Evolutionary conservation across 768 basidiomycete genomes (phyloP), one percentile per base, ranked within the genome.

Genomic region (Plicaturopsis crispa): DNA sequence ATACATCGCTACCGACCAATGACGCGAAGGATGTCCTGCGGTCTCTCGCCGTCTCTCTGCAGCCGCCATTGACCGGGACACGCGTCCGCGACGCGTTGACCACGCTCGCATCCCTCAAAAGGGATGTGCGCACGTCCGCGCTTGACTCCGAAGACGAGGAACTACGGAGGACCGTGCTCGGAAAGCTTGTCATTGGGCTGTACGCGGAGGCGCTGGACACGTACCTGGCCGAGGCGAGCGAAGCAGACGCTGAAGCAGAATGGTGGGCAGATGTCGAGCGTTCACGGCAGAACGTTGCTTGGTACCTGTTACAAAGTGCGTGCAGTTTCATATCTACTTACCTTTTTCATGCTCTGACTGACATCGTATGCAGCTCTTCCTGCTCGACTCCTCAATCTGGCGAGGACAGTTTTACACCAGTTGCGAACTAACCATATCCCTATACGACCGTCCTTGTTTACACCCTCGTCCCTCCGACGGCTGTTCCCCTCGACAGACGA

Each of bases 231-330:
- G 77, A 87, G 50, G 86, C 91, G 1, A 65, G 74, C 6, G 56
- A 76, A 23, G 75, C 80, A 10, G 89, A 92, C 48, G 59, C 68
- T 5, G 87, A 91, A 49, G 77, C 85, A 14, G 75, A 84, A 32
- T 96, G 85, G 84, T 97, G 92, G 92, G 69, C 71, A 12, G 71
- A 77, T 20, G 55, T 84, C 30, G 79, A 82, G 45, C 69, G 75
- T 22, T 88, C 84, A 3, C 52, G 65, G 19, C 47, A 59, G 36
- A 70, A 66, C 14, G 67, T 81, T 7, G 69, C 70, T 3, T 61
- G 73, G 51, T 90, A 84, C 57, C 65, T 93, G 19, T 45, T 93
- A 2, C 85, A 92, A 64, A 86, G 89, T 93, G 51, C 48, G 80
- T 65, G 4, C 31, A 1, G 18, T 13, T 33, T 18, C 24, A 28